These are phyloP conservation scores for Exsudoporus frostii DNA, from an alignment of 768 basidiomycete species.

Conservation along the genomic window DNA sequence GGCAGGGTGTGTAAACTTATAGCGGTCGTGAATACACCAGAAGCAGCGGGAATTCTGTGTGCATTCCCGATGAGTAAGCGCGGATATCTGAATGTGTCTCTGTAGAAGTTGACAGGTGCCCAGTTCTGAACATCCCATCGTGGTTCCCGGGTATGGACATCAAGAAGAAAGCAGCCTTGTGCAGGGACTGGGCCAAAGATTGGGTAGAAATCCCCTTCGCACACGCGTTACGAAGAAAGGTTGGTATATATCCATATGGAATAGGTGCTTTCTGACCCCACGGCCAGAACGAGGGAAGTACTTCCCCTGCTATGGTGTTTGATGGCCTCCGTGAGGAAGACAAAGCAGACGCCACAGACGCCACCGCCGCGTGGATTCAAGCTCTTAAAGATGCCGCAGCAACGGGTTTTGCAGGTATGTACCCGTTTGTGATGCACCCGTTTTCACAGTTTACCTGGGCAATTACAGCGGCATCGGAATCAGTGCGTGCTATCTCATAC, in stretches of 20 bases:
- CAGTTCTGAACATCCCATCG: slow-evolving; percentile 17
- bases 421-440: not conserved
- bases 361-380: not conserved
- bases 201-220: slow-evolving; percentile 27
- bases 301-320: slow-evolving; percentile 14
- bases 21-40: not conserved
- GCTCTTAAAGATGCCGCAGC: slow-evolving; percentile 16
- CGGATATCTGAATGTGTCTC: not conserved
- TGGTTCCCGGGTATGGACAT: slow-evolving; percentile 20
- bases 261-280: not conserved
- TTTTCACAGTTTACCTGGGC: not conserved
- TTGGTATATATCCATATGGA: slow-evolving; percentile 1
- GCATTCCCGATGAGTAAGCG: slow-evolving; percentile 15
- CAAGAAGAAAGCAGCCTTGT: slow-evolving; percentile 8
- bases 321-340: slow-evolving; percentile 10
- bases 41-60: slow-evolving; percentile 9
- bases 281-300: slow-evolving; percentile 8
- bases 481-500: slow-evolving; percentile 1
- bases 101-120: not conserved
- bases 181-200: slow-evolving; percentile 3
- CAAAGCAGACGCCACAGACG: not conserved
- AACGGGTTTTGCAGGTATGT: slow-evolving; percentile 13
- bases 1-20: slow-evolving; percentile 7
- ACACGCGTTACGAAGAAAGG: slow-evolving; percentile 28
- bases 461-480: slow-evolving; percentile 13